These are phyloP conservation scores for Rubia yunnanensis DNA, from an alignment of 257 asterid species.

Conservation along the genomic window DNA sequence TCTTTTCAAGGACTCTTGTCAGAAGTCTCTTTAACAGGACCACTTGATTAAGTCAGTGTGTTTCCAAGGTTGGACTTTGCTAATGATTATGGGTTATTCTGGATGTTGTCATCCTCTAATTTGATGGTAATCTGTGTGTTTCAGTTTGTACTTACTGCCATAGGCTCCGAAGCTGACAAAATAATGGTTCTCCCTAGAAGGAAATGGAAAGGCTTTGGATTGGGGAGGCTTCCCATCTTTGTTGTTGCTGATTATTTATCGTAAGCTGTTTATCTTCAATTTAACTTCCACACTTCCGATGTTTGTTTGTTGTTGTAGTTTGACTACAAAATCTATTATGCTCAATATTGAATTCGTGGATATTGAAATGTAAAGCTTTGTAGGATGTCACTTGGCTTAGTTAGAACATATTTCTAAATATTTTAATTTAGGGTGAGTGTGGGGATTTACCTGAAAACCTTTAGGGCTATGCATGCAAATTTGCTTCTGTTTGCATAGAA, in stretches of 20 bases:
- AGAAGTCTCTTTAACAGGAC: background rate
- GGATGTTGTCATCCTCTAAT: background rate
- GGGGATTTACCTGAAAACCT: background rate
- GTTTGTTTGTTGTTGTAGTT: background rate
- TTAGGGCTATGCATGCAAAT: background rate
- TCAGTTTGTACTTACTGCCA: slow-evolving; percentile 89
- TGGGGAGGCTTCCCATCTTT: slow-evolving; percentile 86
- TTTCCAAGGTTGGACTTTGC: background rate
- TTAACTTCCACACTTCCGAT: background rate
- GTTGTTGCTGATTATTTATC: slow-evolving; percentile 64
- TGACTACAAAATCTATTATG: background rate
- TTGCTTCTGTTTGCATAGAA: background rate
- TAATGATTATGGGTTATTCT: background rate
- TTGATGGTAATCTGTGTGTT: slow-evolving; percentile 11
- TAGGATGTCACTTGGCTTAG: background rate
- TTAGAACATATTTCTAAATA: too few relatives aligned
- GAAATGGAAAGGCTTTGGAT: slow-evolving; percentile 70
- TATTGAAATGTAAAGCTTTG: background rate
- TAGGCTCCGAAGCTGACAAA: slow-evolving; percentile 85
- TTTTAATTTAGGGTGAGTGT: background rate
- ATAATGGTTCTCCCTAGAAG: slow-evolving; percentile 57
- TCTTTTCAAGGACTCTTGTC: background rate
- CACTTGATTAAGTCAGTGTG: background rate
- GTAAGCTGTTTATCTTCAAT: slow-evolving; percentile 37
- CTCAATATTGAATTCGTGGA: background rate